Evolutionary conservation across 225 moss, liverwort and hornwort species (phyloP), one percentile per base, ranked within the genome.

Genomic region (Pseudisothecium myosuroides): DNA sequence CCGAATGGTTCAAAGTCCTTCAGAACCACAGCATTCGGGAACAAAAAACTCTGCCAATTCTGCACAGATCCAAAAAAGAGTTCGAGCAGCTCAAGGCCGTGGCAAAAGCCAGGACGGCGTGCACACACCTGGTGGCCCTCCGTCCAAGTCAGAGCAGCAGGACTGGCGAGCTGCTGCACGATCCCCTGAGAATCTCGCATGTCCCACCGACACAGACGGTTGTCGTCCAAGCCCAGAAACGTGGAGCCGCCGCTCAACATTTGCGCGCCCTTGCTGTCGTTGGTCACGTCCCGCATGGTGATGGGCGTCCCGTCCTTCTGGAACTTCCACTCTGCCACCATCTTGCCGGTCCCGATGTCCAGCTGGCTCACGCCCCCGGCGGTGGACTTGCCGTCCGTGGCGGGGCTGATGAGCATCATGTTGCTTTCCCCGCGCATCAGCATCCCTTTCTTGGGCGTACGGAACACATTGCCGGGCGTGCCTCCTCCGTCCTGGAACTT

Each of bases 301-400:
- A 99, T 92, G 43, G 96, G 96, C 15, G 98, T 95, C 9, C 98
- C 98, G 83, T 99, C 98, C 89, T 96, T 97, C 82, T 97, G 89
- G 71, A 99, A 99, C 90, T 91, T 96, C 98, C 98, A 99, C 90
- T 99, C 98, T 39, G 96, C 90, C 47, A 99, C 98, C 83, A 95
- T 95, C 86, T 96, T 92, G 26, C 96, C 98, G 80, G 96, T 96
- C 11, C 90, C 93, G 54, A 99, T 89, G 87, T 99, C 98, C 32
- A 99, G 92, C 94, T 99, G 98, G 87, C 95, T 99, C 75, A 99
- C 97, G 55, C 97, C 98, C 36, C 94, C 93, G 31, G 96, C 93
- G 76, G 85, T 93, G 54, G 92, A 90, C 56, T 94, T 91, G 60
- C 93, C 93, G 83, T 91, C 93, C 83, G 89, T 93, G 52, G 93